Percentiles rank a stretch among this genome's conserved stretches.
Conservation (phyloP, 768 basidiomycete genomes). For the Boletus reticuloceps region DNA sequence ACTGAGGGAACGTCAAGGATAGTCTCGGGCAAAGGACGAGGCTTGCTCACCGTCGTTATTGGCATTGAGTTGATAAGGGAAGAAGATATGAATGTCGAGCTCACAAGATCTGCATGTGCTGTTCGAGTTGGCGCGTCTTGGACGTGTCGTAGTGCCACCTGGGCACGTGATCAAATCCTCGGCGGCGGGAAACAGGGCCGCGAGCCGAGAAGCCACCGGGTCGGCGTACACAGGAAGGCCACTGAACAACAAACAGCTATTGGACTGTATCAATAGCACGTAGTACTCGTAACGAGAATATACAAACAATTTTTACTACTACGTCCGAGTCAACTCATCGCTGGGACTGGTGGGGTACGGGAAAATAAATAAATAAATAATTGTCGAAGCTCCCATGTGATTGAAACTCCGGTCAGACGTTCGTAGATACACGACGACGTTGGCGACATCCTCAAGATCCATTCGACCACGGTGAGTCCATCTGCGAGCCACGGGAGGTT, state of each 20-base stretch:
- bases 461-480: constrained; percentile 27
- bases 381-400: neutral
- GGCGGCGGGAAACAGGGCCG: too few relatives aligned
- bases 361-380: too few relatives aligned
- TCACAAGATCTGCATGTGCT: constrained; percentile 12
- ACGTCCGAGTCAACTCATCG: too few relatives aligned
- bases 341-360: too few relatives aligned
- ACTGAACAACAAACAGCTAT: too few relatives aligned
- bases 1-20: constrained; percentile 26
- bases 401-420: constrained; percentile 23
- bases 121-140: constrained; percentile 14
- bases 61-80: constrained; percentile 19
- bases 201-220: too few relatives aligned
- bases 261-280: too few relatives aligned
- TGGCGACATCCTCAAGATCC: constrained; percentile 16
- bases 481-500: neutral
- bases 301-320: too few relatives aligned
- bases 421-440: constrained; percentile 10
- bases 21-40: neutral
- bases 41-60: constrained; percentile 25
- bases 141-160: constrained; percentile 18
- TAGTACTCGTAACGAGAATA: too few relatives aligned
- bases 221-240: too few relatives aligned
- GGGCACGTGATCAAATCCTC: constrained; percentile 21
- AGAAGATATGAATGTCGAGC: neutral